A percentile compares a stretch with the other conserved stretches of the same genome.
Conservation (phyloP, 2,329 filamentous ascomycete genomes). For the Botrytis galanthina region DNA sequence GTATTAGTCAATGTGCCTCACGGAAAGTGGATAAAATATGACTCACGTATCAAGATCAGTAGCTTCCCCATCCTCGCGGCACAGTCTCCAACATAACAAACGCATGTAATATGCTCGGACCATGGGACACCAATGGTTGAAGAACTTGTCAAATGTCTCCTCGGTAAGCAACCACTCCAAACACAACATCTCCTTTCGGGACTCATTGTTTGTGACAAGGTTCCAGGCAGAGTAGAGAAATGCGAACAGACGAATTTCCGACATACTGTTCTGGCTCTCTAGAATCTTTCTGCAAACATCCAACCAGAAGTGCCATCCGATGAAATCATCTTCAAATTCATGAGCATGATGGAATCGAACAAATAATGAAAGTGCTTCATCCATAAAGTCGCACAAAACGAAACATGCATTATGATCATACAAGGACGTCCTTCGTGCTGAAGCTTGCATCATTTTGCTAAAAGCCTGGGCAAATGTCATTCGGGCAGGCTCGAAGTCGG, state of each 20-base stretch:
- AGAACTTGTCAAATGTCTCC: slow-evolving; percentile 62
- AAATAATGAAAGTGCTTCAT: slow-evolving; percentile 64
- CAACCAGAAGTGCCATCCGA: slow-evolving; percentile 69
- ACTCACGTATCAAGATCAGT: slow-evolving; percentile 55
- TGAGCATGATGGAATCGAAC: slow-evolving; percentile 55
- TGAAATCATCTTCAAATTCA: slow-evolving; percentile 41
- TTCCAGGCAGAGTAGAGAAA: slow-evolving; percentile 68
- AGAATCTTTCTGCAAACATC: slow-evolving; percentile 66
- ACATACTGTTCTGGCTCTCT: slow-evolving; percentile 68
- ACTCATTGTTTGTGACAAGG: slow-evolving; percentile 53
- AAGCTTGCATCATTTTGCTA: slow-evolving; percentile 57
- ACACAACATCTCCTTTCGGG: slow-evolving; percentile 59
- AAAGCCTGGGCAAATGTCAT: slow-evolving; percentile 64
- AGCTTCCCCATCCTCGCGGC: slow-evolving; percentile 56
- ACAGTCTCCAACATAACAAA: slow-evolving; percentile 68
- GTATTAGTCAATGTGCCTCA: slow-evolving; percentile 30
- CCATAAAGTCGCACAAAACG: slow-evolving; percentile 69
- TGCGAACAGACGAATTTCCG: slow-evolving; percentile 66
- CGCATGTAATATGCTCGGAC: slow-evolving; percentile 74
- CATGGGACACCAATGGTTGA: slow-evolving; percentile 77
- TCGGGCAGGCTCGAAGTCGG: slow-evolving; percentile 52
- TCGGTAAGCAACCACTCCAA: slow-evolving; percentile 61
- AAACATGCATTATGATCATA: slow-evolving; percentile 72
- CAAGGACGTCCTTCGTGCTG: slow-evolving; percentile 60
- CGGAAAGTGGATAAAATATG: slow-evolving; percentile 25